Conservation (phyloP, 164 flowering plant genomes). For the Magnolia sinica region DNA sequence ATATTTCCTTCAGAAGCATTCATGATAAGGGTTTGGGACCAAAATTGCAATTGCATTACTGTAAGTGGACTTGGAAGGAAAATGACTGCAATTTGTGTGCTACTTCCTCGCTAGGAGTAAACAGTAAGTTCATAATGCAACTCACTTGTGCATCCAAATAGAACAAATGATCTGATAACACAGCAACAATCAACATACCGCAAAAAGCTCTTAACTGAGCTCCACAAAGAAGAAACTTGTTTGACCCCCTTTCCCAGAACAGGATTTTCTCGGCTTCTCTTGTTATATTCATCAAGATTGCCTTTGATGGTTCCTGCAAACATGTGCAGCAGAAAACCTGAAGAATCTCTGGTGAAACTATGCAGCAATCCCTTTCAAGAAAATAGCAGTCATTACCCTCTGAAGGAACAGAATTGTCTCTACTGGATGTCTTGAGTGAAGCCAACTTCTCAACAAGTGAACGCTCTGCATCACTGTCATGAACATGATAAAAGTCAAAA, state of each 20-base stretch:
- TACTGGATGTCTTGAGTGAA: constrained; percentile 37
- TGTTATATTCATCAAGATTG: constrained; percentile 7
- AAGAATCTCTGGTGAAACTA: constrained; percentile 1
- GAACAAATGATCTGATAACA: background rate
- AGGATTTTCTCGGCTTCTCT: constrained; percentile 1
- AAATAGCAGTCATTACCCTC: constrained; percentile 9
- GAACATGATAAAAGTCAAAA: background rate
- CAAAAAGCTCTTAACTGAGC: constrained; percentile 21
- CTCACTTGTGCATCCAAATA: background rate
- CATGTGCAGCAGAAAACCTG: background rate
- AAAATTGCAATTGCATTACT: background rate
- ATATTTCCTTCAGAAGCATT: no score
- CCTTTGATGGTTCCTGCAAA: constrained; percentile 13
- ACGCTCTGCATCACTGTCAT: constrained; percentile 53
- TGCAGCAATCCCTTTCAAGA: background rate
- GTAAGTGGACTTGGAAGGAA: background rate
- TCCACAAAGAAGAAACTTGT: constrained; percentile 20
- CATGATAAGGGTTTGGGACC: no score
- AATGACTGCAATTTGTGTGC: no score
- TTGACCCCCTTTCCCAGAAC: constrained; percentile 8
- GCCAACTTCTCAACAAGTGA: constrained; percentile 57
- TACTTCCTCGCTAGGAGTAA: no score
- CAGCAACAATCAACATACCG: constrained; percentile 19
- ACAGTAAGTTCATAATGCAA: no score
- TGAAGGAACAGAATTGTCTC: constrained; percentile 10